Evolutionary conservation across 192 early-diverging fungal species (phyloP), one percentile per base, ranked within the genome.

Genomic region (Thoreauomyces humboldtii): DNA sequence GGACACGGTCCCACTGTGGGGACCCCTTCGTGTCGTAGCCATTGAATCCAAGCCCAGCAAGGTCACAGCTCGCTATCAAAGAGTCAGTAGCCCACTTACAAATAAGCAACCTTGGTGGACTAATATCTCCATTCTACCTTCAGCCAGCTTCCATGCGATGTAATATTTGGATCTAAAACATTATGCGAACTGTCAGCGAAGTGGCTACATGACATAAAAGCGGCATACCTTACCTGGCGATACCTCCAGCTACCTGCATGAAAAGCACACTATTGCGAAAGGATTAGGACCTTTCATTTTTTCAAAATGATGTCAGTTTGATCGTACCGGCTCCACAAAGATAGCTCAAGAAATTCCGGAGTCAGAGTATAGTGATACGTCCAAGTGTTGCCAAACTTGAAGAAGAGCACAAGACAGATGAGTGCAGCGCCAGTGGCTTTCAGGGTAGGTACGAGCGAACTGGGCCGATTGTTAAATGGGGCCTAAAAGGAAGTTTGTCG

Each of bases 81-180:
- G n/a, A n/a, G n/a, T n/a, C n/a, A n/a, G n/a, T n/a, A n/a, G n/a
- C n/a, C n/a, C n/a, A n/a, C n/a, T n/a, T n/a, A n/a, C n/a, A n/a
- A n/a, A n/a, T n/a, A n/a, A n/a, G n/a, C n/a, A n/a, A n/a, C n/a
- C n/a, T n/a, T n/a, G n/a, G n/a, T n/a, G n/a, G n/a, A n/a, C n/a
- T n/a, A n/a, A n/a, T n/a, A n/a, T n/a, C n/a, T n/a, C n/a, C n/a
- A n/a, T n/a, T n/a, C n/a, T n/a, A n/a, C n/a, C n/a, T 75, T 97
- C 92, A 38, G 91, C 80, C 62, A 97, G 74, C 55, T 89, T 86
- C 92, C 93, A 98, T n/a, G 88, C 91, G 0, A 82, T 76, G 71
- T 98, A 98, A 79, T 89, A 98, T 57, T 91, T 91, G 27, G 84
- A 72, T 19, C 92, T 83, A n/a, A n/a, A n/a, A n/a, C n/a, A n/a